phyloP scores from a whole-genome alignment of 345 rosid genomes.

The Eucalyptus urophylla region DNA sequence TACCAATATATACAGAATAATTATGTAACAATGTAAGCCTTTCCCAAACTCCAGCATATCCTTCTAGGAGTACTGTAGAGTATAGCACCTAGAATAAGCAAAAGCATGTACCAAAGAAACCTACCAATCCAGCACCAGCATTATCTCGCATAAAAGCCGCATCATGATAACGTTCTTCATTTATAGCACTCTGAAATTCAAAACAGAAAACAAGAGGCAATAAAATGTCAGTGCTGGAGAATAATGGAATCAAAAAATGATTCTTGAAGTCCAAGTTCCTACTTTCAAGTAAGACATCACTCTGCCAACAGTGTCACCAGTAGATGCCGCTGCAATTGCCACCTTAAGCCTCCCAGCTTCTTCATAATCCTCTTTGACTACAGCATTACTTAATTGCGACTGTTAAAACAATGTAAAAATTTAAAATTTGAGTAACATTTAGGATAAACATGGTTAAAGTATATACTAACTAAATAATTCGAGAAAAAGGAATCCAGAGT shows the following conservation, averaged over 20 bases:
- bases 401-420: slow-evolving; percentile 6
- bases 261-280: neutral
- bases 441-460: neutral
- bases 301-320: slow-evolving; percentile 65
- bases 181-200: slow-evolving; percentile 52
- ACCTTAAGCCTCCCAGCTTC: slow-evolving; percentile 87
- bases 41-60: neutral
- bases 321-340: slow-evolving; percentile 83
- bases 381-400: slow-evolving; percentile 54
- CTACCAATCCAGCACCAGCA: slow-evolving; percentile 91
- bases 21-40: neutral
- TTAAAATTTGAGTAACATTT: neutral
- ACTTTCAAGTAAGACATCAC: slow-evolving; percentile 59
- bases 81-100: neutral
- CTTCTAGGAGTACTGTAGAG: neutral
- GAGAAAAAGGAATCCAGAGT: neutral
- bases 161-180: slow-evolving; percentile 66
- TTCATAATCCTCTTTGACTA: slow-evolving; percentile 52
- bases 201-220: neutral
- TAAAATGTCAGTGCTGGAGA: neutral
- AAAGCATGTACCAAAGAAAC: neutral
- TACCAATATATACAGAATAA: neutral
- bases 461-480: neutral
- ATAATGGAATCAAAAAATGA: neutral
- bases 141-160: slow-evolving; percentile 71